A percentile compares a stretch with the other conserved stretches of the same genome.
Conservation (phyloP, 768 basidiomycete genomes). For the Collybia nuda region DNA sequence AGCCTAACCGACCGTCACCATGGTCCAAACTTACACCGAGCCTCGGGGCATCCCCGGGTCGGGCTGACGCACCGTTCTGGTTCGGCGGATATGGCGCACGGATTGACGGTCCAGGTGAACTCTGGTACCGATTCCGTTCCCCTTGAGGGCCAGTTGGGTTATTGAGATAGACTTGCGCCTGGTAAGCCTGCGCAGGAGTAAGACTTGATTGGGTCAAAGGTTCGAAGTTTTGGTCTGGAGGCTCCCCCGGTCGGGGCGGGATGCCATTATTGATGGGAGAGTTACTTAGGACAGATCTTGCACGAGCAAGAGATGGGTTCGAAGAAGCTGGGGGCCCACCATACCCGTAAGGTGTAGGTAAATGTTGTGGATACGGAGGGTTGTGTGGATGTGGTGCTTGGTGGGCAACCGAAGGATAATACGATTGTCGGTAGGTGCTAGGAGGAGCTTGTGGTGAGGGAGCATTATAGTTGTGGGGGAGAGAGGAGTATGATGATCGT, state of each 20-base stretch:
- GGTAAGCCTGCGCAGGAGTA: conserved; percentile 80
- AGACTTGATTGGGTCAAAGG: conserved; percentile 48
- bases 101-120: conserved; percentile 25
- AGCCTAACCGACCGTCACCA: conserved; percentile 55
- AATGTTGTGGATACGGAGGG: conserved; percentile 28
- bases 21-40: conserved; percentile 46
- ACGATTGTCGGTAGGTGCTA: conserved; percentile 35
- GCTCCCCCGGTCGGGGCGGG: conserved; percentile 48
- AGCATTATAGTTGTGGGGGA: conserved; percentile 27
- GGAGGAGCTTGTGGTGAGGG: conserved; percentile 18
- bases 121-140: conserved; percentile 26
- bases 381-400: conserved; percentile 19
- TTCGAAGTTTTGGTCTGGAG: conserved; percentile 46
- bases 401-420: conserved; percentile 31
- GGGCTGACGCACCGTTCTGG: conserved; percentile 22
- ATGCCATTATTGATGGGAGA: conserved; percentile 36
- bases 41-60: conserved; percentile 29
- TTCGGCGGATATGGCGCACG: conserved; percentile 17
- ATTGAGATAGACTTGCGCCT: conserved; percentile 66
- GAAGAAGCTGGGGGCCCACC: conserved; percentile 37
- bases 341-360: conserved; percentile 21
- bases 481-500: conserved; percentile 44
- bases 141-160: conserved; percentile 30
- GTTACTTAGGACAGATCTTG: conserved; percentile 50
- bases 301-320: conserved; percentile 37